Conservation (phyloP, 2,329 filamentous ascomycete genomes). For the Diplodia mutila region DNA sequence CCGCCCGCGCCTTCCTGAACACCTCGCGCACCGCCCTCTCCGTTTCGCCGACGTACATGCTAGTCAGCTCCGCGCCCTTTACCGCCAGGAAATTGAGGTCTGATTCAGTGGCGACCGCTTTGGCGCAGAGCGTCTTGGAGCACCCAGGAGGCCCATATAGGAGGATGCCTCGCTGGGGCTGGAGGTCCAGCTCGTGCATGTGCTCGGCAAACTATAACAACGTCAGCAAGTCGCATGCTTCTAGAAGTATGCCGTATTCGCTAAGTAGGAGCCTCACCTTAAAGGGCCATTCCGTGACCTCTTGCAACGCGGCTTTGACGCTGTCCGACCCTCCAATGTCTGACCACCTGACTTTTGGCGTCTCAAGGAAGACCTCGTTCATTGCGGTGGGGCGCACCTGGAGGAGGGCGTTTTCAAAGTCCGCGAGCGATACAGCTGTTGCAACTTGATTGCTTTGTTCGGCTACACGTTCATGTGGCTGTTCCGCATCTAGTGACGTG, state of each 20-base stretch:
- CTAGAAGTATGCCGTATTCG: conserved; percentile 28
- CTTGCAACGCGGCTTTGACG: conserved; percentile 66
- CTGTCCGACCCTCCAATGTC: conserved; percentile 85
- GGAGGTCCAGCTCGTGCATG: conserved; percentile 56
- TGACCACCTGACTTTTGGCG: conserved; percentile 80
- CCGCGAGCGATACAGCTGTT: conserved; percentile 39
- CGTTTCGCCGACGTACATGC: conserved; percentile 96
- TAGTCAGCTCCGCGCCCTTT: conserved; percentile 89
- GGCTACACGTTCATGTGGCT: not conserved
- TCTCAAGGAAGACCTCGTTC: conserved; percentile 86
- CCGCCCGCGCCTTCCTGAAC: conserved; percentile 82
- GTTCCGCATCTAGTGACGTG: conserved; percentile 2
- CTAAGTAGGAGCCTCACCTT: conserved; percentile 46
- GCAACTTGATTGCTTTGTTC: conserved; percentile 28
- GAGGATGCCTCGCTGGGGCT: conserved; percentile 78
- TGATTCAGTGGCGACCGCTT: conserved; percentile 87
- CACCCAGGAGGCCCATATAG: conserved; percentile 93
- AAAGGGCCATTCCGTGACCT: conserved; percentile 62
- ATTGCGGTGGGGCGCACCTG: conserved; percentile 81
- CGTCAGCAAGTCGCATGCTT: too few relatives aligned
- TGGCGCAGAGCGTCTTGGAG: conserved; percentile 90
- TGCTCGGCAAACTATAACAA: conserved; percentile 51
- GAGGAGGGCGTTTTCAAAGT: conserved; percentile 68
- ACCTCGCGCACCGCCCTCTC: conserved; percentile 84
- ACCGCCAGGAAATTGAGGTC: conserved; percentile 93